phyloP scores from a whole-genome alignment of 78 protist genomes.

The Tieghemostelium lacteum region DNA sequence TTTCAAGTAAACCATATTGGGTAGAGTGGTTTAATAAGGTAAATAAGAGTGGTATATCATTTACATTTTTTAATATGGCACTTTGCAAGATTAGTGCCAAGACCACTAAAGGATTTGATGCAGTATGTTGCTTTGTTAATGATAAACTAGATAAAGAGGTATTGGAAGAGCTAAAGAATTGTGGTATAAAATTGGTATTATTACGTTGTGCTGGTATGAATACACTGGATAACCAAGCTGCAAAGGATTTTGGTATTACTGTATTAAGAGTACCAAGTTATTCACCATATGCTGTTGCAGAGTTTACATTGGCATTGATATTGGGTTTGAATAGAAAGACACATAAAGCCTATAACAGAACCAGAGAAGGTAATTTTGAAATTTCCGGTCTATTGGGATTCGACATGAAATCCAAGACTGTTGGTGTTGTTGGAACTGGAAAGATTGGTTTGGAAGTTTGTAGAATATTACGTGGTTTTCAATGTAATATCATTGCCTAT shows the following conservation, averaged over 20 bases:
- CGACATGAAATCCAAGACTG: slow-evolving; percentile 65
- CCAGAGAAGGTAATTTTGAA: slow-evolving; percentile 76
- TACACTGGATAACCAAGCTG: slow-evolving; percentile 80
- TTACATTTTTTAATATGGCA: background rate
- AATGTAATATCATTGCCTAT: slow-evolving; percentile 45
- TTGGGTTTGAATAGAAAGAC: slow-evolving; percentile 81
- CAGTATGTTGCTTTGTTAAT: slow-evolving; percentile 84
- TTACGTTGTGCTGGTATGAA: slow-evolving; percentile 89
- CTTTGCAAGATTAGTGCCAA: background rate
- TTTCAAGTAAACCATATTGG: slow-evolving; percentile 30
- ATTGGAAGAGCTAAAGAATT: background rate
- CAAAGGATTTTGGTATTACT: slow-evolving; percentile 53
- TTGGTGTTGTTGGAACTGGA: slow-evolving; percentile 85
- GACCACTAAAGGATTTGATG: slow-evolving; percentile 55
- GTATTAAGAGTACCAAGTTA: slow-evolving; percentile 88
- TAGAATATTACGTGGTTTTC: slow-evolving; percentile 43
- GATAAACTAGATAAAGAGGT: slow-evolving; percentile 24
- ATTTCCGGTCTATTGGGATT: slow-evolving; percentile 84
- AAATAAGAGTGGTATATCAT: background rate
- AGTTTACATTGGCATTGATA: slow-evolving; percentile 82
- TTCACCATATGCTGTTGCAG: slow-evolving; percentile 92
- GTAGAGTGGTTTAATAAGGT: background rate
- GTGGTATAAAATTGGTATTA: slow-evolving; percentile 24
- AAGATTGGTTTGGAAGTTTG: slow-evolving; percentile 66
- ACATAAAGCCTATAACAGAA: slow-evolving; percentile 70